These are phyloP conservation scores for Dryas alaskensis DNA, from an alignment of 306 rosid genomes.

Conservation along the genomic window DNA sequence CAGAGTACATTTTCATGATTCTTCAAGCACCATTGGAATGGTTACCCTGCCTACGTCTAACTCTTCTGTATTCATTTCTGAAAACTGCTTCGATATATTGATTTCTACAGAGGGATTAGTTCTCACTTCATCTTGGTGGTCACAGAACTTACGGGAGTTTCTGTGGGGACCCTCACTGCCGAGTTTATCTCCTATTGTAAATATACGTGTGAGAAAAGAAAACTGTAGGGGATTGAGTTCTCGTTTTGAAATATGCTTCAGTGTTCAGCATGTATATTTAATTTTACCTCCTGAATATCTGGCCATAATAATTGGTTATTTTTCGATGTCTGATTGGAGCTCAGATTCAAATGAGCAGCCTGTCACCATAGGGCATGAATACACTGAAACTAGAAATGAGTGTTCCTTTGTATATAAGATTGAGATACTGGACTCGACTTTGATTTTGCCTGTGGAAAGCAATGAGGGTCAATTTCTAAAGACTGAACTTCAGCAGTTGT, in stretches of 20 bases:
- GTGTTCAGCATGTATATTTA: constrained; percentile 85
- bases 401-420: constrained; percentile 53
- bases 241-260: constrained; percentile 56
- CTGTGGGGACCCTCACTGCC: constrained; percentile 78
- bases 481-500: constrained; percentile 59
- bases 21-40: constrained; percentile 71
- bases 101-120: constrained; percentile 70
- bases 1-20: constrained; percentile 81
- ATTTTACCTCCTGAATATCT: constrained; percentile 83
- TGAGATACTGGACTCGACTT: constrained; percentile 76
- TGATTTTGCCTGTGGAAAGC: constrained; percentile 68
- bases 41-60: constrained; percentile 51
- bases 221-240: constrained; percentile 35
- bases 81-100: constrained; percentile 55
- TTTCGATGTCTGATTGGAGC: constrained; percentile 76
- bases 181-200: constrained; percentile 71
- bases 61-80: constrained; percentile 52
- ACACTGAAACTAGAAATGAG: constrained; percentile 40
- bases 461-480: constrained; percentile 63
- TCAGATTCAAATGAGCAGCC: constrained; percentile 40
- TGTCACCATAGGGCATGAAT: constrained; percentile 27
- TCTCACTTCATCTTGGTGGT: constrained; percentile 72
- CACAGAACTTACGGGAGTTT: constrained; percentile 48
- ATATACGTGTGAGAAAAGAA: constrained; percentile 60
- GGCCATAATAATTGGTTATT: constrained; percentile 83